These are phyloP conservation scores for Scenedesmus sp. DNA, from an alignment of 163 green algal species.

Conservation along the genomic window DNA sequence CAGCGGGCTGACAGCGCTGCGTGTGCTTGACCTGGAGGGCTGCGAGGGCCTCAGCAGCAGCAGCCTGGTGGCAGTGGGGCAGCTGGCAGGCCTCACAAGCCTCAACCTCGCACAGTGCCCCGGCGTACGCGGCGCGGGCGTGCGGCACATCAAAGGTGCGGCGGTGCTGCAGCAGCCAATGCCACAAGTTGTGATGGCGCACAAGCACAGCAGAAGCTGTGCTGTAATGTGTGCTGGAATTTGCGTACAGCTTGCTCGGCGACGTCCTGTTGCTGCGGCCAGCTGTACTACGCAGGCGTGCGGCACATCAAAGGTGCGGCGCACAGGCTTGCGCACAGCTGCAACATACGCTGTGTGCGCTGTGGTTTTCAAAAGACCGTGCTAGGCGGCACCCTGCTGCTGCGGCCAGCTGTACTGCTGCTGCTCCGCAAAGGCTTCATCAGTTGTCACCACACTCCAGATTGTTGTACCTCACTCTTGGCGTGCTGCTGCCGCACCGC, in stretches of 20 bases:
- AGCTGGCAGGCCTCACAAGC: conserved; percentile 4
- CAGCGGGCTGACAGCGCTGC: conserved; percentile 8
- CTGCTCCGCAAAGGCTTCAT: neutral
- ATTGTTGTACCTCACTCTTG: neutral
- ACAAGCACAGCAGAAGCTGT: too few relatives aligned
- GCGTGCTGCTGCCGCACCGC: neutral
- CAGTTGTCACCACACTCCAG: neutral
- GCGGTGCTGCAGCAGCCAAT: neutral
- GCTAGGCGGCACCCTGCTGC: neutral
- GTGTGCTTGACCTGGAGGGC: conserved; percentile 14
- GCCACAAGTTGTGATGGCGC: neutral
- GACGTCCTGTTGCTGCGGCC: too few relatives aligned
- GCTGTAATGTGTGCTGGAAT: too few relatives aligned
- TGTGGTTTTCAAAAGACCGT: too few relatives aligned
- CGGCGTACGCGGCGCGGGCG: neutral
- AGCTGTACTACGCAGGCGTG: neutral
- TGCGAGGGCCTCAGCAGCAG: conserved; percentile 27
- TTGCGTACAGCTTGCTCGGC: too few relatives aligned
- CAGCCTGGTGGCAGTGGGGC: conserved; percentile 1
- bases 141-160: conserved; percentile 29
- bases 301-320: neutral
- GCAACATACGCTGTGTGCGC: too few relatives aligned
- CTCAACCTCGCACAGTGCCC: conserved; percentile 30
- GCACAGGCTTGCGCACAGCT: neutral
- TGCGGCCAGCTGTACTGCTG: too few relatives aligned